These are phyloP conservation scores for Coniferiporia sulphurascens DNA, from an alignment of 1,284 basidiomycete genomes.

Conservation along the genomic window DNA sequence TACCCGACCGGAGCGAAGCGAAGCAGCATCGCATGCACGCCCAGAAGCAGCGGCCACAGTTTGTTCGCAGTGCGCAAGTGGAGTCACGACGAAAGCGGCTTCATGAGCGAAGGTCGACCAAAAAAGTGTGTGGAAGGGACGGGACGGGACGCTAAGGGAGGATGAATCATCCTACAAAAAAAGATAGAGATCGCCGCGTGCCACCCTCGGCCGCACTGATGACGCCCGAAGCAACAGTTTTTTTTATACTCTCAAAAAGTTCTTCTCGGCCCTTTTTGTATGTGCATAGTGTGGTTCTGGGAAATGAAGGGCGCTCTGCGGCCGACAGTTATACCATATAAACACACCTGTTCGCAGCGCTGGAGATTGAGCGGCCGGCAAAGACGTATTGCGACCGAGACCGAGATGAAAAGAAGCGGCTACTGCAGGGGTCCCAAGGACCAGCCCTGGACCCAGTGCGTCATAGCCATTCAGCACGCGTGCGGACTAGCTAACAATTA, in stretches of 20 bases:
- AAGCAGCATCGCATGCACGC: too few relatives aligned
- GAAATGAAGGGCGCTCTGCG: background rate
- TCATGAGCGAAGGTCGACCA: background rate
- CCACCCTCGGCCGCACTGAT: background rate
- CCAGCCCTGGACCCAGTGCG: background rate
- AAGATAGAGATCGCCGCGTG: background rate
- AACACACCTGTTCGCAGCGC: too few relatives aligned
- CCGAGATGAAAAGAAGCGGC: background rate
- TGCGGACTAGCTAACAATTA: too few relatives aligned
- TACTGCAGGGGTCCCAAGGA: background rate
- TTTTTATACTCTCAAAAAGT: too few relatives aligned
- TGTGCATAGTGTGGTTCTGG: too few relatives aligned
- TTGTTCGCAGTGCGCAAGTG: background rate
- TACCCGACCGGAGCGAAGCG: too few relatives aligned
- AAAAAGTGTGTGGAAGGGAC: too few relatives aligned
- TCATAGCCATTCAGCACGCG: background rate
- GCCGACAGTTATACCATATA: too few relatives aligned
- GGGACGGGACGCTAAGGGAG: too few relatives aligned
- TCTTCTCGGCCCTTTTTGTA: too few relatives aligned
- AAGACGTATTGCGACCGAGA: background rate
- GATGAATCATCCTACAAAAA: background rate
- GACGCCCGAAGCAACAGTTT: too few relatives aligned
- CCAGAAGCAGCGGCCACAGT: too few relatives aligned
- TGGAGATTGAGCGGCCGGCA: background rate
- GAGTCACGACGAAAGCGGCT: background rate